Evolutionary conservation across 345 rosid genomes (phyloP).

Genomic region (Dipteronia sinensis): DNA sequence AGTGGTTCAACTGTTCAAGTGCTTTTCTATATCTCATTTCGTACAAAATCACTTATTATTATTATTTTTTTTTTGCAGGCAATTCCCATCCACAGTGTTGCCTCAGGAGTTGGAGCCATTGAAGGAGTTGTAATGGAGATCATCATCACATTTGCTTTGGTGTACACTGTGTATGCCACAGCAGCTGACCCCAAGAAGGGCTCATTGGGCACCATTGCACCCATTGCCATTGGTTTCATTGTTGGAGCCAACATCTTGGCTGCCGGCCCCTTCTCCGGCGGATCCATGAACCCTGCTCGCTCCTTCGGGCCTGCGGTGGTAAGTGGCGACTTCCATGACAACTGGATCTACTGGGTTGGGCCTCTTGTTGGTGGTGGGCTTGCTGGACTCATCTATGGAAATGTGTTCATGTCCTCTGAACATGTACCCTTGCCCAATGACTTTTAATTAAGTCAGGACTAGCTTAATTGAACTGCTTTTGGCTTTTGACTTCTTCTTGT

Average conservation of each 20-base stretch:
- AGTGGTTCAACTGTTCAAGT: too few species aligned
- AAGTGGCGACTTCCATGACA: slow-evolving; percentile 79
- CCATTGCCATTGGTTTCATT: slow-evolving; percentile 88
- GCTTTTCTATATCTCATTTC: too few species aligned
- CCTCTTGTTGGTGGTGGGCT: slow-evolving; percentile 88
- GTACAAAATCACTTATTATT: not conserved
- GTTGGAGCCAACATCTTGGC: slow-evolving; percentile 97
- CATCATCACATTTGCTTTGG: slow-evolving; percentile 81
- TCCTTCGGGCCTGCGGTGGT: slow-evolving; percentile 94
- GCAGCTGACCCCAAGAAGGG: slow-evolving; percentile 98
- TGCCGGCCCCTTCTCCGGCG: slow-evolving; percentile 95
- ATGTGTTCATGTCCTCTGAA: slow-evolving; percentile 58
- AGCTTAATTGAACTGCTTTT: not conserved
- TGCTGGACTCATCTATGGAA: slow-evolving; percentile 74
- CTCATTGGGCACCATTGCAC: slow-evolving; percentile 82
- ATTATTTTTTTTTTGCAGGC: slow-evolving; percentile 39
- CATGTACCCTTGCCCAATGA: slow-evolving; percentile 58
- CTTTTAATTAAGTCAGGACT: slow-evolving; percentile 19
- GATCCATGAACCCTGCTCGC: slow-evolving; percentile 98
- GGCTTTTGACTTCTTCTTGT: slow-evolving; percentile 4
- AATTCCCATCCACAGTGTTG: slow-evolving; percentile 73
- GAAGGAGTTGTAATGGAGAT: slow-evolving; percentile 96
- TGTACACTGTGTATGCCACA: slow-evolving; percentile 91
- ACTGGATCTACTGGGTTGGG: slow-evolving; percentile 94
- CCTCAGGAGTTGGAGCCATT: slow-evolving; percentile 70